phyloP scores from a whole-genome alignment of 306 rosid genomes.

The Citrullus mucosospermus region DNA sequence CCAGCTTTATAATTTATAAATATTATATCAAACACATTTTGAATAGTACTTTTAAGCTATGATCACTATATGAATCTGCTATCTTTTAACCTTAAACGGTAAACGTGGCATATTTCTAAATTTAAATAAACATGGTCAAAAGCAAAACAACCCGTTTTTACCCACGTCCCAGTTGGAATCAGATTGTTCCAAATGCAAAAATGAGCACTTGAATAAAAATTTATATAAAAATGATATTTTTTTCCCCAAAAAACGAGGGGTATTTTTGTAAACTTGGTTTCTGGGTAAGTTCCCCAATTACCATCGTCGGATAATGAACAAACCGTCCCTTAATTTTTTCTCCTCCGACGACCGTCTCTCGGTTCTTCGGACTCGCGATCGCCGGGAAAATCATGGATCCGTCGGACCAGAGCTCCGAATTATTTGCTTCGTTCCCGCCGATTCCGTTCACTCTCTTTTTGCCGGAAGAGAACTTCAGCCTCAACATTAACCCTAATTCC shows the following conservation, averaged over 20 bases:
- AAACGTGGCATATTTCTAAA: too few species aligned
- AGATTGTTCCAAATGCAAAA: too few species aligned
- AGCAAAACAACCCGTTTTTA: too few species aligned
- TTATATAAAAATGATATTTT: too few species aligned
- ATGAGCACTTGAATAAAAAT: too few species aligned
- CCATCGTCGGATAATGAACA: neutral
- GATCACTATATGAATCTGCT: too few species aligned
- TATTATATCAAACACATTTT: too few species aligned
- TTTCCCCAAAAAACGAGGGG: neutral
- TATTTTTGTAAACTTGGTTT: neutral
- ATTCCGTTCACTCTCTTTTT: conserved; percentile 28
- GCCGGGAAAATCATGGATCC: conserved; percentile 24
- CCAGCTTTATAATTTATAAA: too few species aligned
- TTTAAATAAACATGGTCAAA: too few species aligned
- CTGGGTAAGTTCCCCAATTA: neutral
- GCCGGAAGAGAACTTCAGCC: conserved; percentile 27
- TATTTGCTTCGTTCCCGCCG: conserved; percentile 33
- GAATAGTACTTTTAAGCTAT: too few species aligned
- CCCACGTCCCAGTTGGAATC: too few species aligned
- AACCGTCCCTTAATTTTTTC: neutral
- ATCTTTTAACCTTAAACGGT: too few species aligned
- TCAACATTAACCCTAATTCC: conserved; percentile 23
- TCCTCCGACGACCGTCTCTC: neutral
- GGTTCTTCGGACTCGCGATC: neutral
- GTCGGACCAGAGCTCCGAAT: conserved; percentile 22